Evolutionary conservation across 148 eudicot genomes (phyloP).

Genomic region (Camellia lanceoleosa): DNA sequence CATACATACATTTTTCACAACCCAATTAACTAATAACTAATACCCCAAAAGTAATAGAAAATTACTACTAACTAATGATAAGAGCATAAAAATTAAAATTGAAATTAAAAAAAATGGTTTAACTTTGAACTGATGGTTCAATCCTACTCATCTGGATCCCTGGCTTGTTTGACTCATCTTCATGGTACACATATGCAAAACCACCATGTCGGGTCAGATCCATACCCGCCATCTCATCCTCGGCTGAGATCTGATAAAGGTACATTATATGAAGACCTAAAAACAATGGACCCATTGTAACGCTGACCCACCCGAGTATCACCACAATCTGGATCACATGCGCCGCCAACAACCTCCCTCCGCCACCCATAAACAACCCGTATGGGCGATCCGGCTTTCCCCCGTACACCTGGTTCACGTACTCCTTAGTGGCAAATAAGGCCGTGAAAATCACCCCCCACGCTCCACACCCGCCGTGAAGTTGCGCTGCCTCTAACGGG

Average conservation of each 20-base stretch:
- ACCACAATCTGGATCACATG: slow-evolving; percentile 54
- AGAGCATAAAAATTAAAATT: too few species aligned
- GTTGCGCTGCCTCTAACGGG: slow-evolving; percentile 62
- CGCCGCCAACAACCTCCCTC: slow-evolving; percentile 50
- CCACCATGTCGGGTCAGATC: slow-evolving; percentile 73
- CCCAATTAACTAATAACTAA: too few species aligned
- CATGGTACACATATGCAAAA: slow-evolving; percentile 49
- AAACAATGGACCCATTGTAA: slow-evolving; percentile 62
- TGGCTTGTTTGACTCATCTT: slow-evolving; percentile 27
- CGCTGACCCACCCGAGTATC: slow-evolving; percentile 54
- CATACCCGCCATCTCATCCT: slow-evolving; percentile 69
- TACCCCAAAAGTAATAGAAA: too few species aligned
- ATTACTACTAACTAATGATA: too few species aligned
- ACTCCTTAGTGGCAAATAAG: slow-evolving; percentile 45
- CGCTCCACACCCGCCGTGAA: slow-evolving; percentile 64
- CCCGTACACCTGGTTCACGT: slow-evolving; percentile 54
- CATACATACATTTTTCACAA: not conserved
- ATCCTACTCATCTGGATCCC: slow-evolving; percentile 37
- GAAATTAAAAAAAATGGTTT: not conserved
- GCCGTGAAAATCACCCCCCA: slow-evolving; percentile 66
- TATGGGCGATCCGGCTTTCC: slow-evolving; percentile 39
- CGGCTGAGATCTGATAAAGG: slow-evolving; percentile 42
- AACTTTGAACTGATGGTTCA: slow-evolving; percentile 17
- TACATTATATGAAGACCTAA: slow-evolving; percentile 35
- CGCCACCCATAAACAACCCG: slow-evolving; percentile 73